These are phyloP conservation scores for Psilocybe cubensis DNA, from an alignment of 768 basidiomycete genomes.

Conservation along the genomic window DNA sequence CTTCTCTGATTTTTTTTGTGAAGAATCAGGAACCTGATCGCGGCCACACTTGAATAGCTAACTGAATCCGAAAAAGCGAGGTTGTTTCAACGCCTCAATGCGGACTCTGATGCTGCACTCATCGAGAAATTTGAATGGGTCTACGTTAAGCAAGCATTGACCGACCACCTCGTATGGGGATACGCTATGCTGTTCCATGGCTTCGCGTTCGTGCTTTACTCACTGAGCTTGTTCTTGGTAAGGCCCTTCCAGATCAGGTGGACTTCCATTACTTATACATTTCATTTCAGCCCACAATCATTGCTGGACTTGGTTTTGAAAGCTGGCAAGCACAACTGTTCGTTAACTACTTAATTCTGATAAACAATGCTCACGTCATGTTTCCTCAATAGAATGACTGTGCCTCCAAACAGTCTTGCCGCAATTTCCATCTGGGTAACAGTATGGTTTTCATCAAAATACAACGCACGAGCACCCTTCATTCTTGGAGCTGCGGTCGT, in stretches of 20 bases:
- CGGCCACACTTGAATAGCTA: constrained; percentile 43
- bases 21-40: background rate
- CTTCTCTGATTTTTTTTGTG: background rate
- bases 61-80: constrained; percentile 53
- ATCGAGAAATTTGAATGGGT: constrained; percentile 60
- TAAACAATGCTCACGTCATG: background rate
- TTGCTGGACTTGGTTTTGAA: constrained; percentile 56
- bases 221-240: constrained; percentile 61
- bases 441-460: constrained; percentile 54
- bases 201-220: constrained; percentile 61
- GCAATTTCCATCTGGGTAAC: constrained; percentile 50
- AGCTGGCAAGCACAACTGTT: constrained; percentile 67
- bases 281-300: constrained; percentile 56
- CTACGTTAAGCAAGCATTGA: constrained; percentile 58
- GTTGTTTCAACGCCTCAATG: constrained; percentile 50
- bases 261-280: background rate
- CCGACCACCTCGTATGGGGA: constrained; percentile 61
- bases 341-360: constrained; percentile 12
- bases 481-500: constrained; percentile 53
- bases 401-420: constrained; percentile 61
- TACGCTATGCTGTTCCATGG: constrained; percentile 67
- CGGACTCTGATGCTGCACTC: constrained; percentile 58
- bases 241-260: constrained; percentile 4
- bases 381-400: constrained; percentile 45
- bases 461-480: constrained; percentile 50